These are phyloP conservation scores for Apiotrichum gamsii DNA, from an alignment of 1,284 basidiomycete species.

Conservation along the genomic window DNA sequence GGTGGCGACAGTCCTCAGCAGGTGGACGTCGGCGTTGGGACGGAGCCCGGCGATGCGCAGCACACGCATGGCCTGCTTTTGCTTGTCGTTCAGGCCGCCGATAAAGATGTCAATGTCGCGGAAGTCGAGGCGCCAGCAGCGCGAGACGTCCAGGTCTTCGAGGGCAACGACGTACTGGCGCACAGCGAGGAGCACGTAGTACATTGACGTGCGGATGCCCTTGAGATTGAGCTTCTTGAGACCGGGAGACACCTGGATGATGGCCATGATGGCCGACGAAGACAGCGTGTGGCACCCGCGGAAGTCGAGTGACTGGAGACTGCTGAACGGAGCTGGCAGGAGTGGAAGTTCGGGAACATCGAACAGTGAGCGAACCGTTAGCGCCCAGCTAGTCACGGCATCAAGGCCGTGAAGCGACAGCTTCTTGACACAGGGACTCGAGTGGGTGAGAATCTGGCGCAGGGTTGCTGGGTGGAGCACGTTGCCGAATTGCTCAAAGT, in stretches of 20 bases:
- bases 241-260: constrained; percentile 62
- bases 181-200: constrained; percentile 3
- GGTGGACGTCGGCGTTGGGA: constrained; percentile 49
- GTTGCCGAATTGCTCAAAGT: constrained; percentile 58
- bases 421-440: constrained; percentile 61
- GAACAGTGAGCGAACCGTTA: constrained; percentile 8
- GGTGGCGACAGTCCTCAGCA: constrained; percentile 58
- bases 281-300: constrained; percentile 65
- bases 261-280: constrained; percentile 59
- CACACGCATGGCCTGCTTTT: constrained; percentile 12
- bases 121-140: constrained; percentile 65
- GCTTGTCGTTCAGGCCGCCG: constrained; percentile 33
- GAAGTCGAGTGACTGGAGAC: constrained; percentile 57
- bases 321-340: constrained; percentile 10
- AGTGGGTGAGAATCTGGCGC: constrained; percentile 22
- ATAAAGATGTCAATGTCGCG: constrained; percentile 51
- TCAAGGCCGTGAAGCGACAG: constrained; percentile 65
- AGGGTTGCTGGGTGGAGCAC: constrained; percentile 35
- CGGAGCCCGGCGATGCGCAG: constrained; percentile 63
- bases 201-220: constrained; percentile 50
- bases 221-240: constrained; percentile 61
- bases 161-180: constrained; percentile 56
- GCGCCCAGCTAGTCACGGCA: constrained; percentile 49
- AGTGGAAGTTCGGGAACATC: not conserved
- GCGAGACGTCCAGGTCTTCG: constrained; percentile 61